phyloP scores from a whole-genome alignment of 2,329 filamentous ascomycete genomes.

The Thelonectria olida region DNA sequence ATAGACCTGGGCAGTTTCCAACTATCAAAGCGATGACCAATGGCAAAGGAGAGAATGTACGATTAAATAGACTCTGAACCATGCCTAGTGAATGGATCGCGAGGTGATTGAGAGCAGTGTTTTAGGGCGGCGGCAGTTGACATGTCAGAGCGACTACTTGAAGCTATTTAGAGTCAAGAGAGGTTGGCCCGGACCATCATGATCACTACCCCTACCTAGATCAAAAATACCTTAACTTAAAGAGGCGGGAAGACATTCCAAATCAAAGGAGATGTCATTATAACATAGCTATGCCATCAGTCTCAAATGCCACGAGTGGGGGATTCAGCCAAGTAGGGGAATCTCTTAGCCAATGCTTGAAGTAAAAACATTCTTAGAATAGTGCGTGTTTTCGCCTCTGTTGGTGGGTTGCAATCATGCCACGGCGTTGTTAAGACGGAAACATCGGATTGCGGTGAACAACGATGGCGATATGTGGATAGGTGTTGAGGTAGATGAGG shows the following conservation, averaged over 20 bases:
- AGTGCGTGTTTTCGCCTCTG: not conserved
- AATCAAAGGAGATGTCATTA: slow-evolving; percentile 2
- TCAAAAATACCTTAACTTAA: slow-evolving; percentile 1
- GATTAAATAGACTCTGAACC: not conserved
- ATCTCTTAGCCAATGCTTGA: not conserved
- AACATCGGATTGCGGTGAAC: not conserved
- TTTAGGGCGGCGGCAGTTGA: slow-evolving; percentile 19
- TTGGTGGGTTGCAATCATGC: not conserved
- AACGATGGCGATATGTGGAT: not conserved
- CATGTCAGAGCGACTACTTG: not conserved
- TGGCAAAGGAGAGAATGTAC: too few species aligned
- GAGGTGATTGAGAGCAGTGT: slow-evolving; percentile 15
- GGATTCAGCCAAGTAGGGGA: slow-evolving; percentile 3
- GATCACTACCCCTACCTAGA: too few species aligned
- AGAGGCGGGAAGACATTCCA: slow-evolving; percentile 28
- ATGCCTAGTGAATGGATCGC: not conserved
- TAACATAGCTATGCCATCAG: not conserved
- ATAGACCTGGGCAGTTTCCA: slow-evolving; percentile 7
- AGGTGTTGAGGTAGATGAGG: not conserved
- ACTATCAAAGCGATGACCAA: not conserved
- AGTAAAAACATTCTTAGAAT: not conserved
- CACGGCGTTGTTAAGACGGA: not conserved
- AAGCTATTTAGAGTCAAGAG: not conserved
- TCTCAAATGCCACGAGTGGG: slow-evolving; percentile 13
- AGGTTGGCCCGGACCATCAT: slow-evolving; percentile 19